Base-by-base conservation (phyloP, 139 green algal genomes). In the Microglena sp. region DNA sequence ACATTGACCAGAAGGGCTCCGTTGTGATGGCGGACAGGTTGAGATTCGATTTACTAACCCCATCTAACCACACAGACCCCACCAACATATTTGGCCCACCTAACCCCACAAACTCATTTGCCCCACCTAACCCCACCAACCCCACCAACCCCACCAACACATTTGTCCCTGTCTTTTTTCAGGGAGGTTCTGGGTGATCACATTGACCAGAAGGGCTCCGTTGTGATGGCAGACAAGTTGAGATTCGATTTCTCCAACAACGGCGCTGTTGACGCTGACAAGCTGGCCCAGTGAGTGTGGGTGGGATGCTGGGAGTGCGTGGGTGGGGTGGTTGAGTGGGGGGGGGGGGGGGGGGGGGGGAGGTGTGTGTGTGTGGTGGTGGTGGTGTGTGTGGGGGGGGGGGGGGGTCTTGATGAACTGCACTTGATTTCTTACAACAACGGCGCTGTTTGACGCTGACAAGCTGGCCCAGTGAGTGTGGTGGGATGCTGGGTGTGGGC, bases 161-260 rank as follows among this genome's bases (percentile, higher is more conserved):
- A 18, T 59, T 59, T 59, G 11, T n/a, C 21, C 21, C 21, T 18
- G 50, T 27, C 50, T 6, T n/a, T 11, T 32, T 46, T 15, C 72
- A 79, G 72, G 33, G 45, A 86, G 53, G 76, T 89, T 62, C 79
- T 97, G 57, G 94, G 94, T 2, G 85, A 95, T 35, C 82, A 93
- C 44, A 84, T 99, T 18, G 84, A 96, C 61, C 94, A 99, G 80
- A 98, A 97, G 81, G 94, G 94, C 53, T 96, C 87, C 18, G 86
- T 98, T 22, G 94, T 99, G 46, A 66, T 85, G 50, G 80, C 87
- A 0, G 90, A 97, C 64, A 86, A 86, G 70, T 83, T 99, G 62
- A 87, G 92, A 43, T 99, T 99, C 73, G 94, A 99, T 80, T 99
- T 99, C 77, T 88, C 77, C 55, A 94, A 98, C 77, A 89, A 86